Conservation (phyloP, 305 asterid genomes). For the Fraxinus dipetala region DNA sequence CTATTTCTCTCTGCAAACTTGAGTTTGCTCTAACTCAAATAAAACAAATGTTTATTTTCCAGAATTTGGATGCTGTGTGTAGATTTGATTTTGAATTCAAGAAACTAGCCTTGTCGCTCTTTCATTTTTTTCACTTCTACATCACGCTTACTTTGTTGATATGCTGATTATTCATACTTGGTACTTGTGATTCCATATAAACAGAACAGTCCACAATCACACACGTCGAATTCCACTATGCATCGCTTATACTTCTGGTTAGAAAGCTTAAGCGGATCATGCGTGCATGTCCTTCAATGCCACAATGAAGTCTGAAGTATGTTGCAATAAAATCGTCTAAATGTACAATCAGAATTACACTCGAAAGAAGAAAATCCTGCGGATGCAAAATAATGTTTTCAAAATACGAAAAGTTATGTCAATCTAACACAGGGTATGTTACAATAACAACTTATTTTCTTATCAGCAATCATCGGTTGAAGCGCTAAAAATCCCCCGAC, state of each 20-base stretch:
- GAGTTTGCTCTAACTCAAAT: constrained; percentile 23
- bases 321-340: too few relatives aligned
- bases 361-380: not conserved
- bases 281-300: too few relatives aligned
- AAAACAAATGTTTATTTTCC: constrained; percentile 13
- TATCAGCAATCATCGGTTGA: constrained; percentile 15
- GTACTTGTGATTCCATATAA: not conserved
- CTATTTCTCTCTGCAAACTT: constrained; percentile 17
- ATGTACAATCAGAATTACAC: not conserved
- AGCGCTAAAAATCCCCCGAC: constrained; percentile 21
- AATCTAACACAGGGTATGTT: too few relatives aligned
- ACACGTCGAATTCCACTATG: not conserved
- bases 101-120: not conserved
- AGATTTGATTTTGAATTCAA: constrained; percentile 22
- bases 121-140: not conserved
- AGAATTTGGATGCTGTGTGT: constrained; percentile 22
- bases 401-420: too few relatives aligned
- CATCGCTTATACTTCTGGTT: not conserved
- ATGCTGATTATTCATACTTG: not conserved
- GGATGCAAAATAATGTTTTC: not conserved
- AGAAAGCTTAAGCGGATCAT: too few relatives aligned
- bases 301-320: too few relatives aligned
- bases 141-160: not conserved
- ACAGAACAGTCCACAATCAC: not conserved
- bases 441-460: not conserved